These are phyloP conservation scores for Didymellaceae sp. DNA, from an alignment of 2,329 filamentous ascomycete species.

Conservation along the genomic window DNA sequence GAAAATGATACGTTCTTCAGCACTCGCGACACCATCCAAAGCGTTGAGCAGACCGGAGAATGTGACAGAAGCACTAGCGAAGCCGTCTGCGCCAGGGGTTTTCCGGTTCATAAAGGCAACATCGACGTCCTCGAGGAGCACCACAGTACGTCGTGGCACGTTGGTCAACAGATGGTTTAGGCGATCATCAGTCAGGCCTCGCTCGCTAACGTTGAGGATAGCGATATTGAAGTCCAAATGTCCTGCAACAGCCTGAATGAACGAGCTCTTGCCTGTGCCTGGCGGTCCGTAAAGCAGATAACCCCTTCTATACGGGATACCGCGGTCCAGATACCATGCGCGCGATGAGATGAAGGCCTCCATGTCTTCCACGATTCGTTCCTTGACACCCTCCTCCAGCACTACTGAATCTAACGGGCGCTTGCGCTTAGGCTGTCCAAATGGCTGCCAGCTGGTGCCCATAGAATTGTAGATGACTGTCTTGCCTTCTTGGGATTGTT, in stretches of 20 bases:
- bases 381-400: slow-evolving; percentile 81
- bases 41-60: slow-evolving; percentile 83
- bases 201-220: slow-evolving; percentile 88
- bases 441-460: slow-evolving; percentile 81
- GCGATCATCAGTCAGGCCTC: slow-evolving; percentile 87
- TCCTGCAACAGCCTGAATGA: slow-evolving; percentile 94
- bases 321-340: slow-evolving; percentile 92
- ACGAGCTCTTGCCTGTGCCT: slow-evolving; percentile 91
- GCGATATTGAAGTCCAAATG: slow-evolving; percentile 91
- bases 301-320: slow-evolving; percentile 88
- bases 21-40: slow-evolving; percentile 86
- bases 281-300: slow-evolving; percentile 90
- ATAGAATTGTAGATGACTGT: slow-evolving; percentile 89
- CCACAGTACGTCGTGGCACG: slow-evolving; percentile 79
- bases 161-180: slow-evolving; percentile 86
- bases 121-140: slow-evolving; percentile 89
- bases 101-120: slow-evolving; percentile 86
- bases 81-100: slow-evolving; percentile 80
- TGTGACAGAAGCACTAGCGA: slow-evolving; percentile 85
- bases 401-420: slow-evolving; percentile 88
- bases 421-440: slow-evolving; percentile 86
- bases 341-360: slow-evolving; percentile 79
- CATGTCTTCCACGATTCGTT: slow-evolving; percentile 79
- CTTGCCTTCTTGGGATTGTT: slow-evolving; percentile 84
- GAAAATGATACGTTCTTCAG: slow-evolving; percentile 92